These are phyloP conservation scores for Pyrenophora seminiperda DNA, from an alignment of 2,329 filamentous ascomycete species.

Conservation along the genomic window DNA sequence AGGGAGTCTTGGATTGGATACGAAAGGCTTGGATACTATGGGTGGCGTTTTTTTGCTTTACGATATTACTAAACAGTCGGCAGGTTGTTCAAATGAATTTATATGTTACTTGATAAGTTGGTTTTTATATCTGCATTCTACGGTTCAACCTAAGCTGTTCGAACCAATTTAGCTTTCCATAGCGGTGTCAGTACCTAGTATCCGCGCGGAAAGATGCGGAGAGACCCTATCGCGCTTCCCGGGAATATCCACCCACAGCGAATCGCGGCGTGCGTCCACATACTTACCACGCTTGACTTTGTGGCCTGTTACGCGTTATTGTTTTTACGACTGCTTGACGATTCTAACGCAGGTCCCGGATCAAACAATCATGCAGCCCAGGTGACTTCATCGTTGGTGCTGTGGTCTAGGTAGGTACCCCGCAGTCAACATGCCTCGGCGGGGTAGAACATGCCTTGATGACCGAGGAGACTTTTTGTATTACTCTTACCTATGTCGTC, in stretches of 20 bases:
- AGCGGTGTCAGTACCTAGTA: not conserved
- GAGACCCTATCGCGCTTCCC: slow-evolving; percentile 1
- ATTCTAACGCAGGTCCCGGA: not conserved
- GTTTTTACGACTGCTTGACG: not conserved
- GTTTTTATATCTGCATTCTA: too few species aligned
- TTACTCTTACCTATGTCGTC: slow-evolving; percentile 14
- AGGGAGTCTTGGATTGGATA: slow-evolving; percentile 27
- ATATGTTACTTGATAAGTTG: slow-evolving; percentile 3
- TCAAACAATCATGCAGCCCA: slow-evolving; percentile 15
- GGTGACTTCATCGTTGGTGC: slow-evolving; percentile 7
- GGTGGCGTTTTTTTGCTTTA: slow-evolving; percentile 11
- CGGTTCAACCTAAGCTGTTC: too few species aligned
- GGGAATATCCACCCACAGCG: not conserved
- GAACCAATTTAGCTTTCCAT: not conserved
- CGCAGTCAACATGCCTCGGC: slow-evolving; percentile 31
- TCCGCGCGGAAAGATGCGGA: slow-evolving; percentile 5
- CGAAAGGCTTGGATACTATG: slow-evolving; percentile 2
- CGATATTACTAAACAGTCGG: slow-evolving; percentile 4
- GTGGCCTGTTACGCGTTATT: not conserved
- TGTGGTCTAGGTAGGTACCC: slow-evolving; percentile 25
- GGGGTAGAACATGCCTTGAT: slow-evolving; percentile 20
- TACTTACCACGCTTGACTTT: not conserved
- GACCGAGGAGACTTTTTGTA: slow-evolving; percentile 16
- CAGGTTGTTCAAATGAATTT: slow-evolving; percentile 8
- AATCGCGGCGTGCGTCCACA: slow-evolving; percentile 1